Evolutionary conservation across 352 stramenopile genomes (phyloP), one percentile per base, ranked within the genome.

Genomic region (Phytophthora pistaciae): DNA sequence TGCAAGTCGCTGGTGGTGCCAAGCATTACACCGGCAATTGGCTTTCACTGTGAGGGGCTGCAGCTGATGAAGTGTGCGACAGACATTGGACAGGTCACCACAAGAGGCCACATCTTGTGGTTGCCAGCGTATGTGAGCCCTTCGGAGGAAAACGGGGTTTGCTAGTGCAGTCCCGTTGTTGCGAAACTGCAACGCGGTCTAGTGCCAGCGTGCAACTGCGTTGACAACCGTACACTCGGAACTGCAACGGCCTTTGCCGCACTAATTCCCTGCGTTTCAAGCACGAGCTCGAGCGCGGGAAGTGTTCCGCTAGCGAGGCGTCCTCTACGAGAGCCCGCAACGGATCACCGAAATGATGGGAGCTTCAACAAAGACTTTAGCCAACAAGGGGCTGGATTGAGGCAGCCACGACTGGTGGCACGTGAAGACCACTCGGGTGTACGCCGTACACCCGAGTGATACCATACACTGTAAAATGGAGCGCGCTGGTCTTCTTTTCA

Each of bases 151-250:
- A 31, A 31, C 25, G 25, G 7, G 27, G 38, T 44, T 44, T 44
- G 38, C 38, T 44, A 5, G 36, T 44, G 13, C 38, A 7, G 38
- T 44, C 38, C 16, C 38, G 3, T 44, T 44, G 38, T 44, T n/a
- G 10, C 38, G 38, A 44, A 36, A 36, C 29, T 36, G 16, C 38
- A 46, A 46, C 38, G 11, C 13, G 38, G 27, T 29, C 27, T 46
- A 14, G 38, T 18, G 38, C 16, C 3, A 46, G 11, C 38, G 38
- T 46, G 11, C 16, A 46, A 29, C 6, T 11, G 25, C 57, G 40
- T 9, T n/a, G 50, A 68, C 61, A 53, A 60, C 38, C 5, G 23
- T n/a, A 55, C 60, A n/a, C 36, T 54, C 25, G 25, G 38, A 62
- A 61, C 50, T 56, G 52, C 61, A 60, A 60, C 38, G 29, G 11